Conservation (phyloP, 805 yeast genomes). For the Jamesozyma jinghongensis region DNA sequence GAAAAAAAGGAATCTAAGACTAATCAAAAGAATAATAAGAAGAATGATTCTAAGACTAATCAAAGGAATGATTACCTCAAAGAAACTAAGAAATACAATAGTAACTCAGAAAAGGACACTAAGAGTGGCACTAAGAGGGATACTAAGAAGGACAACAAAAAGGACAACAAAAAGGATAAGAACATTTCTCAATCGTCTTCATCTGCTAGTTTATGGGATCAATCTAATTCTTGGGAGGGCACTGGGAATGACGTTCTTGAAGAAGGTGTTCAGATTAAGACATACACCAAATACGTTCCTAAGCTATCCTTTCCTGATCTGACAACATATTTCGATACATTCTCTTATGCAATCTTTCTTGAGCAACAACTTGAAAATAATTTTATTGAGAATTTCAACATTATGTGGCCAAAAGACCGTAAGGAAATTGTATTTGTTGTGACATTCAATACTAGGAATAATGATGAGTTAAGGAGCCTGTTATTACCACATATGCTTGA, state of each 20-base stretch:
- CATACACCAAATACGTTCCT: slow-evolving; percentile 33
- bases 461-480: slow-evolving; percentile 37
- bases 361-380: slow-evolving; percentile 48
- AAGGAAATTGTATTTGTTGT: slow-evolving; percentile 31
- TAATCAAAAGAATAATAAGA: not conserved
- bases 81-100: not conserved
- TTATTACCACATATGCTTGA: slow-evolving; percentile 44
- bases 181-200: no score
- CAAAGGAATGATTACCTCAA: not conserved
- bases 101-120: not conserved
- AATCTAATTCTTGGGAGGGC: not conserved
- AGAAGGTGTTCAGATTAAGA: slow-evolving; percentile 29
- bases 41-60: not conserved
- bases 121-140: not conserved
- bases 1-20: not conserved
- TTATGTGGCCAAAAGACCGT: slow-evolving; percentile 45
- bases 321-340: slow-evolving; percentile 45
- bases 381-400: slow-evolving; percentile 38
- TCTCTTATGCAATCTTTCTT: slow-evolving; percentile 51
- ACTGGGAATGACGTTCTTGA: slow-evolving; percentile 11
- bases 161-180: not conserved
- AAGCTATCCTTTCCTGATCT: slow-evolving; percentile 41
- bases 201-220: no score
- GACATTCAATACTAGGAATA: slow-evolving; percentile 14
- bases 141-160: not conserved